Evolutionary conservation across 75 land plant genomes (phyloP).

Genomic region (Picea glauca): DNA sequence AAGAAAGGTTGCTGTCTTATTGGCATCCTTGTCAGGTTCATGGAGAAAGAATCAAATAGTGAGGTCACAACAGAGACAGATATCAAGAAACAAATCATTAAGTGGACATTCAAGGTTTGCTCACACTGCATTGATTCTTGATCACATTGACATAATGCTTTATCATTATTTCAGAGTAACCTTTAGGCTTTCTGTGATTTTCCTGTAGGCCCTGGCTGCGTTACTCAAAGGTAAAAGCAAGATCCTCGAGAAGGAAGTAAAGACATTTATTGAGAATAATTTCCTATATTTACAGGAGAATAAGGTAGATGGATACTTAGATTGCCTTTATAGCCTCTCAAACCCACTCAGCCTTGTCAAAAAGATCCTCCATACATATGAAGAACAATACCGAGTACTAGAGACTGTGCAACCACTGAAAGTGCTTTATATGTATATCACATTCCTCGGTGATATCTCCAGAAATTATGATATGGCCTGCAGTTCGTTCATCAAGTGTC

Average conservation of each 20-base stretch:
- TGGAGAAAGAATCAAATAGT: not conserved
- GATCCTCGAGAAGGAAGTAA: constrained; percentile 1
- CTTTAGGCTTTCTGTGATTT: not conserved
- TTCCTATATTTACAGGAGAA: constrained; percentile 7
- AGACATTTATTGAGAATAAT: constrained; percentile 3
- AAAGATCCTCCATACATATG: constrained; percentile 10
- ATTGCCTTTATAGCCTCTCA: constrained; percentile 11
- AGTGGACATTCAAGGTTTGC: constrained; percentile 8
- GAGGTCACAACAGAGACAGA: not conserved
- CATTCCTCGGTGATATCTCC: constrained; percentile 19
- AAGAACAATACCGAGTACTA: constrained; percentile 15
- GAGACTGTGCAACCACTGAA: constrained; percentile 8
- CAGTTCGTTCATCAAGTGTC: constrained; percentile 4
- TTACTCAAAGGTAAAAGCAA: constrained; percentile 9
- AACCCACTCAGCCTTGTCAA: constrained; percentile 8
- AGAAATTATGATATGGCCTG: constrained; percentile 13
- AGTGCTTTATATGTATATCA: constrained; percentile 14
- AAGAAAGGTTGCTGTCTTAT: constrained; percentile 3
- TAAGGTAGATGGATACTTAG: constrained; percentile 9
- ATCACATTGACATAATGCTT: not conserved
- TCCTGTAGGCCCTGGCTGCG: constrained; percentile 12
- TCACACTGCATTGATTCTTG: not conserved
- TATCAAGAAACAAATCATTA: constrained; percentile 5
- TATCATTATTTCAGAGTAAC: not conserved
- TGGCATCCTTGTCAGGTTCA: not conserved